Percentiles rank a stretch among this genome's conserved stretches.
Evolutionary conservation across 73 alveolate genomes (phyloP).

Genomic region (Uronychia setigera): DNA sequence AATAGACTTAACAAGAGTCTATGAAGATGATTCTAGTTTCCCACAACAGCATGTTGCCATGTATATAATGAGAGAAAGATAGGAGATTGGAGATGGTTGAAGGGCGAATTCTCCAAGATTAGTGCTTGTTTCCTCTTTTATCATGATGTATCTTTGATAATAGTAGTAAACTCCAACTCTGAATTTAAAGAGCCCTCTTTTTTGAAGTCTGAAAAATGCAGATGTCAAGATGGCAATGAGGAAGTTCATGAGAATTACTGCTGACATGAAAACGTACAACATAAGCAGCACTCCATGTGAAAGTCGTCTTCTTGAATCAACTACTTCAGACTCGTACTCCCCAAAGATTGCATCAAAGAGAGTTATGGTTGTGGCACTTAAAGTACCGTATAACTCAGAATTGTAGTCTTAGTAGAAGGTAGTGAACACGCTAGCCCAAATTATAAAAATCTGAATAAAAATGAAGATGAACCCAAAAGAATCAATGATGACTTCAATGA

Average conservation of each 20-base stretch:
- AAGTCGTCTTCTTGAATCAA: not conserved
- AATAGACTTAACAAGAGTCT: no score
- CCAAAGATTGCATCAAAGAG: not conserved
- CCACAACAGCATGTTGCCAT: no score
- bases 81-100: not conserved
- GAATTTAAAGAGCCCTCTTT: not conserved
- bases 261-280: not conserved
- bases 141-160: not conserved
- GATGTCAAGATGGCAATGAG: not conserved
- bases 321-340: not conserved
- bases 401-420: not conserved
- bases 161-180: not conserved
- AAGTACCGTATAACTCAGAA: not conserved
- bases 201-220: not conserved
- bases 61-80: not conserved
- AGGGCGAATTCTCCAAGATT: not conserved
- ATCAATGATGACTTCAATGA: not conserved
- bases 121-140: not conserved
- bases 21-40: no score
- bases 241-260: not conserved
- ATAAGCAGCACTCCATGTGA: not conserved
- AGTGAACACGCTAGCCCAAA: not conserved
- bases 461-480: not conserved
- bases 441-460: not conserved
- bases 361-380: not conserved